Percentiles rank a stretch among this genome's conserved stretches.
phyloP scores from a whole-genome alignment of 768 basidiomycete genomes.

The Lyophyllum shimeji region DNA sequence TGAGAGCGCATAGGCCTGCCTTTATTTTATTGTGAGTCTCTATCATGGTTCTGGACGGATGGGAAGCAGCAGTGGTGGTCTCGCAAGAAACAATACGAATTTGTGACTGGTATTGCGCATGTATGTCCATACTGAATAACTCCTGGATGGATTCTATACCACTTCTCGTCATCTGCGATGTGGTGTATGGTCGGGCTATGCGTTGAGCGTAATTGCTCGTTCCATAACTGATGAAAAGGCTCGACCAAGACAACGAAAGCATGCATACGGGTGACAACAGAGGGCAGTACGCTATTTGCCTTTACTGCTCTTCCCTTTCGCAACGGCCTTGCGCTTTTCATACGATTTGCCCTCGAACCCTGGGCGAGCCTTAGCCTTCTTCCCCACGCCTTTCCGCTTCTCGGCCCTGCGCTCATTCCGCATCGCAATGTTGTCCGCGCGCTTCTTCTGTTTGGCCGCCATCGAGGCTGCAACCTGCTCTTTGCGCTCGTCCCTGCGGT shows the following conservation, averaged over 20 bases:
- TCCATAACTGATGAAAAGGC: too few species aligned
- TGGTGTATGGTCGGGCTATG: too few species aligned
- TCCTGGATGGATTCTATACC: too few species aligned
- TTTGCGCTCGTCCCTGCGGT: constrained; percentile 80
- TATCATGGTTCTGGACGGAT: not conserved
- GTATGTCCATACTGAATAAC: too few species aligned
- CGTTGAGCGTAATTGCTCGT: too few species aligned
- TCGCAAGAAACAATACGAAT: not conserved
- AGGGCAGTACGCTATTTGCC: constrained; percentile 23
- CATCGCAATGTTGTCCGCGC: constrained; percentile 85
- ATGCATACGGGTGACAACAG: not conserved
- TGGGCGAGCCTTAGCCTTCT: constrained; percentile 72
- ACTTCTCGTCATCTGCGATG: too few species aligned
- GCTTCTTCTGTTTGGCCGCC: constrained; percentile 88
- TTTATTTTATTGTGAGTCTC: not conserved
- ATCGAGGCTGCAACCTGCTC: constrained; percentile 70
- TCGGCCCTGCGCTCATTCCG: constrained; percentile 79
- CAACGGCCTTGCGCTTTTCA: constrained; percentile 46
- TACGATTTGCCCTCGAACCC: constrained; percentile 88
- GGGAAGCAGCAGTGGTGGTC: not conserved
- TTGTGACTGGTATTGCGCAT: too few species aligned
- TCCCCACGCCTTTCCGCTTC: constrained; percentile 52
- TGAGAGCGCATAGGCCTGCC: constrained; percentile 17
- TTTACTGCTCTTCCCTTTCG: constrained; percentile 33
- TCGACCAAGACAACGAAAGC: not conserved